Conservation (phyloP, 2,329 filamentous ascomycete genomes). For the Proliferodiscus dingleyae region DNA sequence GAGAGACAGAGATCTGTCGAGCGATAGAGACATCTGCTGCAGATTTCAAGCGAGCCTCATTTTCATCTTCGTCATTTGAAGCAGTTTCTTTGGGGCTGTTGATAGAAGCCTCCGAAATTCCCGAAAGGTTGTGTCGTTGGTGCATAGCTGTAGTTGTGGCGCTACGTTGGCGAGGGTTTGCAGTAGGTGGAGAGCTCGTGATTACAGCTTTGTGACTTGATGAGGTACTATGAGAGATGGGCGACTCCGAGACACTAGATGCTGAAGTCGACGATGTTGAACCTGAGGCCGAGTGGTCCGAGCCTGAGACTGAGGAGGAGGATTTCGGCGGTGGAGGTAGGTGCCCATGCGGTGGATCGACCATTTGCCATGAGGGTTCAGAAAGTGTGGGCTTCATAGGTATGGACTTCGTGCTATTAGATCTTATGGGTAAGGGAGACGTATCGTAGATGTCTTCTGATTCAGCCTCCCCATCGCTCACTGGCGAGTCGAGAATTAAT, state of each 20-base stretch:
- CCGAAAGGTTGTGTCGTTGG: constrained; percentile 1
- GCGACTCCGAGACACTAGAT: constrained; percentile 11
- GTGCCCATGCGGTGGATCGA: constrained; percentile 11
- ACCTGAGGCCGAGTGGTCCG: constrained; percentile 18
- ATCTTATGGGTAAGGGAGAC: constrained; percentile 2
- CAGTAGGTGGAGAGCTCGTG: constrained; percentile 3
- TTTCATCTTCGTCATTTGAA: constrained; percentile 31
- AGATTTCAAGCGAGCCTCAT: constrained; percentile 42
- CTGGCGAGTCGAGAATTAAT: constrained; percentile 18
- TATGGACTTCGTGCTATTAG: not conserved
- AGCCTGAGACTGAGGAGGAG: constrained; percentile 9
- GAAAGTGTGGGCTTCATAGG: constrained; percentile 18
- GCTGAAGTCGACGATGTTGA: constrained; percentile 14
- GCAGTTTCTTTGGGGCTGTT: not conserved
- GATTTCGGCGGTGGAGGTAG: constrained; percentile 4
- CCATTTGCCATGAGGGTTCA: constrained; percentile 26
- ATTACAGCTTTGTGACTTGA: constrained; percentile 3
- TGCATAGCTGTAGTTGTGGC: constrained; percentile 3
- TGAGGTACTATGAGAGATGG: constrained; percentile 14
- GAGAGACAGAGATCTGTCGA: constrained; percentile 61
- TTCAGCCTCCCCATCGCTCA: constrained; percentile 12
- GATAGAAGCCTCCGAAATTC: constrained; percentile 3
- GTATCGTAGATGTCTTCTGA: constrained; percentile 11
- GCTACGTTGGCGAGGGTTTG: constrained; percentile 2
- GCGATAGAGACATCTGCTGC: constrained; percentile 64